Base-by-base conservation (phyloP, 495 filamentous ascomycete species). In the Penicillium canariense region DNA sequence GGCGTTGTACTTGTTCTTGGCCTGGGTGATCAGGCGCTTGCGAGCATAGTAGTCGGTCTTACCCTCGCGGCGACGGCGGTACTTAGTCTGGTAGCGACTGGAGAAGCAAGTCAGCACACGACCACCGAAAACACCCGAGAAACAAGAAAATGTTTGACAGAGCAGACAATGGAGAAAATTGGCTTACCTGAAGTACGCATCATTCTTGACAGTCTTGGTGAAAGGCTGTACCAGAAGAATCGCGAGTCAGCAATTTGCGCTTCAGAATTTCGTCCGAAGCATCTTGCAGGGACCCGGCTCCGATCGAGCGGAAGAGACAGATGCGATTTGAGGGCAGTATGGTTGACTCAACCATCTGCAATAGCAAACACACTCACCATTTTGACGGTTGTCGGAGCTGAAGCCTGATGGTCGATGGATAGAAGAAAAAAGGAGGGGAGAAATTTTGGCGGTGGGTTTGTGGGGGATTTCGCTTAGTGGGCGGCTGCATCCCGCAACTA, bases 11-110 rank as follows among this genome's bases (percentile, higher is more conserved):
- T 97, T 97, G 90, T 97, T 97, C 91, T 97, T 99, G 77, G 94
- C 94, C 84, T 99, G 94, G 79, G 90, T 92, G 85, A 96, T 95
- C 78, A 99, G 83, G 69, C 94, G 88, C 87, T 97, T 96, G 80
- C 94, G 94, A 72, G 94, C 94, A 76, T 96, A 97, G 89, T 99
- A 99, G 74, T 99, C 94, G 79, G 94, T 99, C 88, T 97, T 99
- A 74, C 94, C 94, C 75, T 86, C 73, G 59, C 94, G 87, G 73
- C 94, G 87, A 75, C 94, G 91, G 80, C 89, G 93, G 89, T 97
- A 99, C 86, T 99, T 99, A 76, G 93, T 96, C 83, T 99, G 94
- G 83, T 88, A 99, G 75, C 94, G 91, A 71, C 92, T 96, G 75
- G 18, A 39, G 18, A 32, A 18, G n/a, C 45, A 56, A 38, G 42